Base-by-base conservation (phyloP, 257 asterid species). In the Asclepias syriaca region DNA sequence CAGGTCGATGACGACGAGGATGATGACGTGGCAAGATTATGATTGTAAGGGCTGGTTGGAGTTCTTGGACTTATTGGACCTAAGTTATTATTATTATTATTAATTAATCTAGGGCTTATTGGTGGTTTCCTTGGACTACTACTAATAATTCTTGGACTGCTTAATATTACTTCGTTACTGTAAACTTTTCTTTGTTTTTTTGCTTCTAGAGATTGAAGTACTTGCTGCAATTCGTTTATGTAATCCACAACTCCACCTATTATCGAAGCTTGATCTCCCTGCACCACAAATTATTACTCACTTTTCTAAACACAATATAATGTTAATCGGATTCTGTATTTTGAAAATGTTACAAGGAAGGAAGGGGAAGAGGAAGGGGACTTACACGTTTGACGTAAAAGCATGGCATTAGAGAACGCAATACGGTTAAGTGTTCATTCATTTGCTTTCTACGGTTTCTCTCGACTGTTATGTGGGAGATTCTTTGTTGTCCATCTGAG, bases 241-340 rank as follows among this genome's bases (percentile, higher is more conserved):
- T 93, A 93, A 27, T 86, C 82, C 68, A 86, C 88, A 7, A 93
- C 98, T 60, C 97, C 98, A 2, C 94, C 98, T n/a, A 93, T 91
- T 67, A 93, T 91, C 39, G 98, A 91, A 8, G 98, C 98, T 84
- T 93, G 98, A 81, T 93, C 98, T 13, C 94, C 96, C 98, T 93
- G 70, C 48, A 29, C 34, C 34, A 29, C 27, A 24, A 24, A 29
- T 29, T 29, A 29, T 29, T 29, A n/a, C n/a, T n/a, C n/a, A n/a
- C n/a, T n/a, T n/a, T n/a, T n/a, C n/a, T n/a, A n/a, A n/a, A n/a
- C n/a, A n/a, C n/a, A n/a, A n/a, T n/a, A n/a, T n/a, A n/a, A n/a
- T n/a, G n/a, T n/a, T n/a, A n/a, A n/a, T n/a, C n/a, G n/a, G n/a
- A n/a, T n/a, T n/a, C 27, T 24, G 27, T 24, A 24, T 24, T 24